Evolutionary conservation across 768 basidiomycete species (phyloP).

Genomic region (Mycena maculata): DNA sequence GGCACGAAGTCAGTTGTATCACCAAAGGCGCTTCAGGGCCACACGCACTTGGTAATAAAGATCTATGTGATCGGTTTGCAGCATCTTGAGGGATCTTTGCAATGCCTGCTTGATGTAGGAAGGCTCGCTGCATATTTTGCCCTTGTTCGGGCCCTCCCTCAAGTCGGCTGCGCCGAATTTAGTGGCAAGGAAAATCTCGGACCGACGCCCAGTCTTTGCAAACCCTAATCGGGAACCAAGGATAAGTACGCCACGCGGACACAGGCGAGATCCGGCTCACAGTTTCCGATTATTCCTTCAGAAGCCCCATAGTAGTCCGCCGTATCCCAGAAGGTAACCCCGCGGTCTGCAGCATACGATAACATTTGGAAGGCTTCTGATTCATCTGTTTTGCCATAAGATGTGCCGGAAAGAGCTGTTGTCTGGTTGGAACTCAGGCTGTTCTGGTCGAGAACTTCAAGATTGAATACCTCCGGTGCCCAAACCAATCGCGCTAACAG

Average conservation of each 20-base stretch:
- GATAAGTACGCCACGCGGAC: no score
- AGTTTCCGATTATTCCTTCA: slow-evolving; percentile 56
- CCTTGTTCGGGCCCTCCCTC: slow-evolving; percentile 22
- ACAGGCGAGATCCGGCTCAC: no score
- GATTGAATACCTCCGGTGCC: slow-evolving; percentile 20
- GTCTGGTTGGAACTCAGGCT: not conserved
- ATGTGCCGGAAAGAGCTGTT: slow-evolving; percentile 23
- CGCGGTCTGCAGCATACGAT: slow-evolving; percentile 39
- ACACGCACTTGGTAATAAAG: slow-evolving; percentile 44
- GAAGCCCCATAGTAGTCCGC: slow-evolving; percentile 49
- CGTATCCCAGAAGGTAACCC: slow-evolving; percentile 59
- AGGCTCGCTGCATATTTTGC: slow-evolving; percentile 46
- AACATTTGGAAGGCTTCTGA: slow-evolving; percentile 22
- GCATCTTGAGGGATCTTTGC: slow-evolving; percentile 43
- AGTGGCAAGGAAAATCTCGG: slow-evolving; percentile 60
- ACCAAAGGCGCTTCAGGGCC: not conserved
- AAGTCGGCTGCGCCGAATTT: slow-evolving; percentile 52
- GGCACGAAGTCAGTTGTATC: not conserved
- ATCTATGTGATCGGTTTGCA: slow-evolving; percentile 45
- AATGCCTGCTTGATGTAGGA: slow-evolving; percentile 44
- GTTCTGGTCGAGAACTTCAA: not conserved
- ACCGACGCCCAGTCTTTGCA: slow-evolving; percentile 27
- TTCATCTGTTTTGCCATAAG: slow-evolving; percentile 30
- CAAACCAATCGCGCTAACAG: slow-evolving; percentile 29
- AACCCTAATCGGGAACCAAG: no score